Base-by-base conservation (phyloP, 805 yeast genomes). In the Hanseniaspora jakobsenii region DNA sequence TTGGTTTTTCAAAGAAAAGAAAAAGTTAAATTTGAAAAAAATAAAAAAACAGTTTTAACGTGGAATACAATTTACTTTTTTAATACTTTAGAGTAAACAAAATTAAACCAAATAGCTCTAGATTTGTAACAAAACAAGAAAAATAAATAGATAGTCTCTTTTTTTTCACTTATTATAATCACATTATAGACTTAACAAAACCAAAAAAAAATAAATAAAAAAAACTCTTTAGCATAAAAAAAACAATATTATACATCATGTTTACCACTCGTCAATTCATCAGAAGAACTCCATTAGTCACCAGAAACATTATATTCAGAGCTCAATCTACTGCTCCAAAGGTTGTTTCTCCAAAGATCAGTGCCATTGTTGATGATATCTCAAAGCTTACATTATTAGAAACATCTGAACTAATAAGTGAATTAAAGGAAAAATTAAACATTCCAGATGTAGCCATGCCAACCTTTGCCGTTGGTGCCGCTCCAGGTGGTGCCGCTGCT, bases 381-480 rank as follows among this genome's bases (percentile, higher is more conserved):
- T 77, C 96, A 43, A 74, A 81, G 54, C 73, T 91, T 61, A 86
- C 94, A n/a, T 72, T 91, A 47, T 70, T 87, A 59, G 98, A 91
- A 69, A 89, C 97, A 18, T 79, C 95, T n/a, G 63, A 79, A 23
- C 74, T 91, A 59, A 82, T 91, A 51, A 61, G 76, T 31, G 95
- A 84, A 58, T 71, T 84, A 61, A 79, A 79, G 66, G 67, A 78
- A 36, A 79, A 78, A 60, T 77, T 91, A 56, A 86, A 91, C 67
- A 91, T 91, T 53, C 84, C 96, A 52, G 99, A 91, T 61, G 78
- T 78, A 48, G 73, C 66, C n/a, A 76, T 72, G 41, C 73, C 75
- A 28, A 75, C 72, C 32, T 73, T 71, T 35, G 75, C 72, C 36
- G 74, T 75, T 32, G 48, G 48, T 40, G 68, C 66, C 22, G 70